Evolutionary conservation across 768 basidiomycete genomes (phyloP), one percentile per base, ranked within the genome.

Genomic region (Gyrodon lividus): DNA sequence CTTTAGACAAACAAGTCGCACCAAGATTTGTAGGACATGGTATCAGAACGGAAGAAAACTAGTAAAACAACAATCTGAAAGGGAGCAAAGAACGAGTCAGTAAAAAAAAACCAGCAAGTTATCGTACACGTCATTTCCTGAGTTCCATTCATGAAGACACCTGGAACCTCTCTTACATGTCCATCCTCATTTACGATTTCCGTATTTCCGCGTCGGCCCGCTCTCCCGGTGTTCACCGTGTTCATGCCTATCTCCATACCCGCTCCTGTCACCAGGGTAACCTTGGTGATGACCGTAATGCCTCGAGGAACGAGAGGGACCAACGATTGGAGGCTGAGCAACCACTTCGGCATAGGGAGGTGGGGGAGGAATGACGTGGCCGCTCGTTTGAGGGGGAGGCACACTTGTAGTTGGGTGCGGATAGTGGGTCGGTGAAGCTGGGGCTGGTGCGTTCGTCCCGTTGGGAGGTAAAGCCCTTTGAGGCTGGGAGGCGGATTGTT

Each of bases 401-500:
- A 56, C 33, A 50, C 8, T 23, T 28, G 33, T 26, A 2, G 13
- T 45, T 14, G 26, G 50, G 12, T 38, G 35, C 23, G 45, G 48
- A 38, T 55, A 30, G 23, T 49, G 4, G 5, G 13, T 40, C 6
- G 41, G 50, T 13, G 35, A 50, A 23, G 20, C 48, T 28, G 50
- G 50, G 10, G 2, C 50, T 52, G 0, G 52, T 43, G 22, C 40
- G 35, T 19, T n/a, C 35, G 35, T 8, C 17, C n/a, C n/a, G 17
- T 17, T 43, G 8, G 48, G 10, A 12, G 22, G 53, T 5, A 68
- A 41, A 14, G 59, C 56, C 47, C 55, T 61, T 16, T 1, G 34
- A 30, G 55, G 43, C 28, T 53, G 51, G 19, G 57, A 17, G 4
- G 56, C 28, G 4, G 66, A 47, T 46, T 77, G 78, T 10, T 78